phyloP scores from a whole-genome alignment of 257 asterid genomes.

The Solanum stenotomum region DNA sequence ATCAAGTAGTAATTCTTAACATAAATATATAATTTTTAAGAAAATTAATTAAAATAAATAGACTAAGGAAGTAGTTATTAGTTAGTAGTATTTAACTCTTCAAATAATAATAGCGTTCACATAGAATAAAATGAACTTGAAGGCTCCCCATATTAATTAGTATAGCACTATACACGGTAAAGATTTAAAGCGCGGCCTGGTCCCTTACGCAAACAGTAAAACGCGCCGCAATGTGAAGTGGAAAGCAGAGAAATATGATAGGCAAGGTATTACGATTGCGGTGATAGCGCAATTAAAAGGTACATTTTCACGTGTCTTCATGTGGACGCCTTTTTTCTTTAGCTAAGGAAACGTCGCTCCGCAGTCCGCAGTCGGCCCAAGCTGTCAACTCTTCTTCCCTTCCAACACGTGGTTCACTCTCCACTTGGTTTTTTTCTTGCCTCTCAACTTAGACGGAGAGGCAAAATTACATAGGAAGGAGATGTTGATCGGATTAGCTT shows the following conservation, averaged over 20 bases:
- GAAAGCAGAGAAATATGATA: not conserved
- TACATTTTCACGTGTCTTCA: conserved; percentile 47
- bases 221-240: conserved; percentile 7
- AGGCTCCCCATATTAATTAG: not conserved
- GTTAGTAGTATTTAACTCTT: too few species aligned
- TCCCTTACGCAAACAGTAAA: not conserved
- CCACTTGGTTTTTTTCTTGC: not conserved
- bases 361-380: conserved; percentile 24
- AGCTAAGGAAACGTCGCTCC: conserved; percentile 27
- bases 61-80: too few species aligned
- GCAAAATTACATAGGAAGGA: not conserved
- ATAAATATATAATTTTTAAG: too few species aligned
- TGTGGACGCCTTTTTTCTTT: conserved; percentile 20
- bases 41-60: too few species aligned
- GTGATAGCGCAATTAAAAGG: conserved; percentile 14
- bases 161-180: not conserved
- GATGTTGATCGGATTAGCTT: too few species aligned
- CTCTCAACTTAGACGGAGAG: not conserved
- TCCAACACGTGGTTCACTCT: conserved; percentile 24
- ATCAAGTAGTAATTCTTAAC: too few species aligned
- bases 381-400: conserved; percentile 8
- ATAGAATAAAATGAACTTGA: too few species aligned
- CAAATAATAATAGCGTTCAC: not conserved
- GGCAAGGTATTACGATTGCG: not conserved
- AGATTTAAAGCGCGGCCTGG: not conserved